phyloP scores from a whole-genome alignment of 2,329 filamentous ascomycete genomes.

The Xylariaceae sp. region DNA sequence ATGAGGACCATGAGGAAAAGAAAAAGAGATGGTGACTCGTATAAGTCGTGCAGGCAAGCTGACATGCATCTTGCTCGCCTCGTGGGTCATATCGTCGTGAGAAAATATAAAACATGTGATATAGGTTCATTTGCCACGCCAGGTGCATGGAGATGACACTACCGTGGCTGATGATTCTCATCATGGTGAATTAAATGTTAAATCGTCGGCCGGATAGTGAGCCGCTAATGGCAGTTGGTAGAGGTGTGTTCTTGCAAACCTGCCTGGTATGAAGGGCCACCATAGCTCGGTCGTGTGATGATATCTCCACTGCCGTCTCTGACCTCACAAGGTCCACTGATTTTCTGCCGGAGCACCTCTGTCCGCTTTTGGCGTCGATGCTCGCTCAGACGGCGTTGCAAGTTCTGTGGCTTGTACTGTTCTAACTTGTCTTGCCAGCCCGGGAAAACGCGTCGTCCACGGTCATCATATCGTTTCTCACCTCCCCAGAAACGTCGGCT shows the following conservation, averaged over 20 bases:
- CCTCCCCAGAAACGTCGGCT: conserved; percentile 27
- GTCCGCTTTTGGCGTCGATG: conserved; percentile 53
- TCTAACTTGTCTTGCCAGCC: conserved; percentile 45
- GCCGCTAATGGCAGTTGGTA: neutral
- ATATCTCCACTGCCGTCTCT: conserved; percentile 55
- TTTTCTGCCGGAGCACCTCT: conserved; percentile 54
- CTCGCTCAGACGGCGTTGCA: conserved; percentile 54
- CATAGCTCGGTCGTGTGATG: conserved; percentile 42
- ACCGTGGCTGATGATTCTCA: neutral
- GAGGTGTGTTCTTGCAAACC: neutral
- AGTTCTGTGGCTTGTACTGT: conserved; percentile 44
- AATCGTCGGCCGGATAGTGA: neutral
- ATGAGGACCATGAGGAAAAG: conserved; percentile 1
- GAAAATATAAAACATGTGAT: conserved; percentile 1
- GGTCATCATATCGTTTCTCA: conserved; percentile 32
- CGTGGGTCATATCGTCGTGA: conserved; percentile 22
- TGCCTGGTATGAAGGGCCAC: conserved; percentile 32
- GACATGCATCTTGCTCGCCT: conserved; percentile 13
- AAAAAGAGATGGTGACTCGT: conserved; percentile 1
- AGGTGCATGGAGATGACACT: neutral
- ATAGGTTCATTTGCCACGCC: neutral
- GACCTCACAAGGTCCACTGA: conserved; percentile 54
- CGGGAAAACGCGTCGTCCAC: conserved; percentile 32
- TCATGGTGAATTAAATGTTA: no score
- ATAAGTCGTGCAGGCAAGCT: conserved; percentile 2